Conservation (phyloP, 768 basidiomycete species). For the Mycena indigotica region DNA sequence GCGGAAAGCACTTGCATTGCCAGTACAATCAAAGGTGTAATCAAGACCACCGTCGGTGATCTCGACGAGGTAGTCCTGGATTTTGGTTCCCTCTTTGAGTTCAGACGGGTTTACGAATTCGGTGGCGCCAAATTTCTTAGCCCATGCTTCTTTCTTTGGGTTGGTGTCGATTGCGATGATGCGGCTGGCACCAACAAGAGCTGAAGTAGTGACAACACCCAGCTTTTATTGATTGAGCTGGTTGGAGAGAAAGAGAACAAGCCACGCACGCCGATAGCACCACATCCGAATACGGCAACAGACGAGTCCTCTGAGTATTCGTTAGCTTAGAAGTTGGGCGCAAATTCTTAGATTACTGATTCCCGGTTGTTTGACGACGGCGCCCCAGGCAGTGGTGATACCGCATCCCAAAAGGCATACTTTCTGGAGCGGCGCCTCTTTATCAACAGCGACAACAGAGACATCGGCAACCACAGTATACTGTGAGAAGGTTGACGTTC, state of each 20-base stretch:
- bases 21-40: conserved; percentile 96
- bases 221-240: conserved; percentile 37
- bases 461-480: conserved; percentile 98
- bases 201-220: conserved; percentile 83
- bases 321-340: background rate
- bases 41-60: conserved; percentile 96
- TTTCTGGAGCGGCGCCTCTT: conserved; percentile 86
- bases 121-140: conserved; percentile 89
- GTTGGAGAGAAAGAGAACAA: background rate
- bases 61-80: conserved; percentile 88
- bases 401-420: conserved; percentile 97
- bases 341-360: conserved; percentile 54
- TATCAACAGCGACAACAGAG: conserved; percentile 89
- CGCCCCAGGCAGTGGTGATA: conserved; percentile 98
- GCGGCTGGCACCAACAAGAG: conserved; percentile 76
- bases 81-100: conserved; percentile 76
- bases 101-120: conserved; percentile 87
- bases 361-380: conserved; percentile 88
- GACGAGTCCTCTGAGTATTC: conserved; percentile 66
- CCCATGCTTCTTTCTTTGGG: conserved; percentile 83
- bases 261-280: conserved; percentile 72
- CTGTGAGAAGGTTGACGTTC: conserved; percentile 98
- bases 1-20: conserved; percentile 57
- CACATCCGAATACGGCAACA: conserved; percentile 95
- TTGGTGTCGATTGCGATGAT: conserved; percentile 94